Evolutionary conservation across 345 rosid species (phyloP).

Genomic region (Jatropha curcas): DNA sequence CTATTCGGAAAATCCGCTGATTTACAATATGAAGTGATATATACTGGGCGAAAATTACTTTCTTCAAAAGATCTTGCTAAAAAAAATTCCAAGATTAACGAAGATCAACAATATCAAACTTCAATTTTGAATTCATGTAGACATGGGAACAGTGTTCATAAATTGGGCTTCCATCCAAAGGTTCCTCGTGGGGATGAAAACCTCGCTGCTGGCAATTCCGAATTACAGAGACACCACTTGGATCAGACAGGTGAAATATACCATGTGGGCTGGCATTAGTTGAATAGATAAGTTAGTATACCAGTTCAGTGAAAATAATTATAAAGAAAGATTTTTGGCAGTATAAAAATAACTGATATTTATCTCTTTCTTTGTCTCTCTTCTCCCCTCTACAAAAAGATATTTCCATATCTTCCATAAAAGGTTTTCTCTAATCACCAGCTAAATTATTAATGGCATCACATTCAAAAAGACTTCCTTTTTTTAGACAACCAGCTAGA

Average conservation of each 20-base stretch:
- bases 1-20: not conserved
- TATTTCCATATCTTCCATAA: not conserved
- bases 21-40: constrained; percentile 11
- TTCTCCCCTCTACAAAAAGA: not conserved
- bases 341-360: not conserved
- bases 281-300: not conserved
- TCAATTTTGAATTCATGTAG: constrained; percentile 65
- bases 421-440: no score
- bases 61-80: not conserved
- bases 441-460: not conserved
- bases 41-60: not conserved
- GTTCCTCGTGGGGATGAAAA: constrained; percentile 97
- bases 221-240: constrained; percentile 79
- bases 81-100: constrained; percentile 43
- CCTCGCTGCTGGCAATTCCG: constrained; percentile 95
- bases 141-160: constrained; percentile 97
- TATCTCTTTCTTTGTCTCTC: not conserved
- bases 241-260: constrained; percentile 92
- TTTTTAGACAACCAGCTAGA: not conserved
- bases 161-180: constrained; percentile 70
- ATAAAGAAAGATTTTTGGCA: not conserved
- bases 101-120: constrained; percentile 82
- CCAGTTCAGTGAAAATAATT: not conserved
- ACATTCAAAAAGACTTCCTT: not conserved
- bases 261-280: constrained; percentile 74